Evolutionary conservation across 1,284 basidiomycete species (phyloP), one percentile per base, ranked within the genome.

Genomic region (Meira nashicola): DNA sequence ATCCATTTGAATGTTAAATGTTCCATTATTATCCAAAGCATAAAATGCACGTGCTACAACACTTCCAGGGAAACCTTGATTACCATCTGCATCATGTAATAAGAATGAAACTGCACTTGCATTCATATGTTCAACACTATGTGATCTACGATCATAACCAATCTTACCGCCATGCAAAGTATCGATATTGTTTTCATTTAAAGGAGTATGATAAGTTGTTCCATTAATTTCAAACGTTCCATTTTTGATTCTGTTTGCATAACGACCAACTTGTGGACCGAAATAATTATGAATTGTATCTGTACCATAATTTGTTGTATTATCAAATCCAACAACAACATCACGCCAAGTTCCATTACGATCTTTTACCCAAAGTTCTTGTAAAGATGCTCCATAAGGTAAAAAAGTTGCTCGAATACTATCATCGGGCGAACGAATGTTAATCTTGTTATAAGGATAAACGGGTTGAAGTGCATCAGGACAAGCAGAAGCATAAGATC

Each of bases 171-270:
- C 76, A 49, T 78, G 76, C 0, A 78, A 66, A 15, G 75, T 57
- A 55, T 62, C 57, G 25, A 67, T 41, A 14, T 53, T 39, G 28
- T 70, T 66, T 55, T 71, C 68, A 60, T 69, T 67, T 43, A 67
- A 55, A 17, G 62, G 65, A 4, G 66, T 52, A 37, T 66, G 39
- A 44, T 66, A 73, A 1, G 60, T 70, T 46, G 59, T 41, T 10
- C 65, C 68, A 46, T 73, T 61, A 55, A 71, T 54, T 51, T 60
- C 60, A 53, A 71, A 74, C 10, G 72, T 73, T 11, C 72, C 72
- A 57, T 74, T 74, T 67, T 68, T 73, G 68, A 74, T 74, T 25
- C 72, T 65, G 52, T 73, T 74, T 28, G 70, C 70, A 46, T 73
- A 74, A 15, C 72, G 63, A 17, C 72, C 72, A 7, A 74, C 70